Conservation (phyloP, 1,284 basidiomycete genomes). For the Cerrena zonata region DNA sequence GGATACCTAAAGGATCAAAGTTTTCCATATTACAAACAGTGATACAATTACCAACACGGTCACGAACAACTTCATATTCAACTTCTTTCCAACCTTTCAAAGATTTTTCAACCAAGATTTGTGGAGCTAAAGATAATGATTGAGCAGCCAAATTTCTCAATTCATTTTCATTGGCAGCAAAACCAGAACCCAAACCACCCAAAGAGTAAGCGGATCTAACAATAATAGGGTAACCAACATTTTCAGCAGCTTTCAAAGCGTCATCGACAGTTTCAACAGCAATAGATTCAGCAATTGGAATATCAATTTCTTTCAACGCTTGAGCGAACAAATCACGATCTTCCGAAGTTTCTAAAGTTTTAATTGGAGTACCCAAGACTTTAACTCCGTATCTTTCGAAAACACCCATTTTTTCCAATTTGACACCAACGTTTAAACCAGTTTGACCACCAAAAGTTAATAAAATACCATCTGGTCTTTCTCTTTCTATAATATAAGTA, state of each 20-base stretch:
- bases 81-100: conserved; percentile 99
- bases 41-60: conserved; percentile 86
- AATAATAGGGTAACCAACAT: conserved; percentile 98
- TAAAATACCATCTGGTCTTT: conserved; percentile 93
- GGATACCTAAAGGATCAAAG: conserved; percentile 97
- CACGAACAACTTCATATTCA: conserved; percentile 98
- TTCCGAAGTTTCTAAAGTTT: conserved; percentile 92
- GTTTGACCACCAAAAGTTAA: conserved; percentile 98
- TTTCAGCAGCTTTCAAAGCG: conserved; percentile 84
- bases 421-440: conserved; percentile 96
- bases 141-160: conserved; percentile 91
- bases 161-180: conserved; percentile 93
- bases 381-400: conserved; percentile 90
- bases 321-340: conserved; percentile 96
- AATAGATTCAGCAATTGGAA: conserved; percentile 94
- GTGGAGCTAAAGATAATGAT: conserved; percentile 85
- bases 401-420: conserved; percentile 95
- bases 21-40: conserved; percentile 99
- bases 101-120: conserved; percentile 94
- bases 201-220: conserved; percentile 97
- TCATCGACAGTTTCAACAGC: conserved; percentile 94
- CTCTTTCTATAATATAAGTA: conserved; percentile 97
- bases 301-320: conserved; percentile 98
- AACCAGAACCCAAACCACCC: conserved; percentile 97
- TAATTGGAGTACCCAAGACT: conserved; percentile 93